Base-by-base conservation (phyloP, 2,329 filamentous ascomycete genomes). In the Xylariaceae sp. region DNA sequence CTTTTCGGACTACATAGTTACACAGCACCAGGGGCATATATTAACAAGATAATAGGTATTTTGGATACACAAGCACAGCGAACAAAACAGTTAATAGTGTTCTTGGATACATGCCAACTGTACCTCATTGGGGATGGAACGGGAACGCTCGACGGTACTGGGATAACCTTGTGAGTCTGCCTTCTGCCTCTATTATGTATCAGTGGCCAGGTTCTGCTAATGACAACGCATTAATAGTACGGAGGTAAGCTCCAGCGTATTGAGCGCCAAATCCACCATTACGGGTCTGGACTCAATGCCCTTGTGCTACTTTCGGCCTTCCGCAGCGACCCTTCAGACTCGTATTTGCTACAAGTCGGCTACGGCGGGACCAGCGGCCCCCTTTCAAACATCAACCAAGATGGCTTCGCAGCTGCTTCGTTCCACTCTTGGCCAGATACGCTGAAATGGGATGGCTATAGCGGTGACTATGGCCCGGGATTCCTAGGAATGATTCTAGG, bases 41-140 rank as follows among this genome's bases (percentile, higher is more conserved):
- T 32, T 41, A 23, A 57, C 30, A 13, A n/a, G 9, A 32, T 29
- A 7, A 43, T 18, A 62, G 74, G 24, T 78, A 83, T 61, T 85
- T 85, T 62, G 75, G 75, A 2, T 71, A 79, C 40, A 67, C 67
- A 0, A 62, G 62, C 0, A 80, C 80, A 0, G 74, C 72, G 0
- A 65, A 65, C 1, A 84, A 84, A 59, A 78, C 76, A 0, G 71
- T 85, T 39, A 73, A 79, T 50, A 80, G 77, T 18, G 80, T 85
- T 3, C 64, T 81, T 1, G 82, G 79, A 0, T 85, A 79, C 57
- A 82, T 77, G 72, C 81, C 82, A 0, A 81, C 79, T 0, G 77
- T 85, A 0, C 72, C 81, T 0, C 82, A 85, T 57, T 85, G 83
- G 83, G 83, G 80, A 2, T 85, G 79, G 79, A 83, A 85, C 45